These are phyloP conservation scores for Astragalus glycyphyllos DNA, from an alignment of 306 rosid genomes.

Conservation along the genomic window DNA sequence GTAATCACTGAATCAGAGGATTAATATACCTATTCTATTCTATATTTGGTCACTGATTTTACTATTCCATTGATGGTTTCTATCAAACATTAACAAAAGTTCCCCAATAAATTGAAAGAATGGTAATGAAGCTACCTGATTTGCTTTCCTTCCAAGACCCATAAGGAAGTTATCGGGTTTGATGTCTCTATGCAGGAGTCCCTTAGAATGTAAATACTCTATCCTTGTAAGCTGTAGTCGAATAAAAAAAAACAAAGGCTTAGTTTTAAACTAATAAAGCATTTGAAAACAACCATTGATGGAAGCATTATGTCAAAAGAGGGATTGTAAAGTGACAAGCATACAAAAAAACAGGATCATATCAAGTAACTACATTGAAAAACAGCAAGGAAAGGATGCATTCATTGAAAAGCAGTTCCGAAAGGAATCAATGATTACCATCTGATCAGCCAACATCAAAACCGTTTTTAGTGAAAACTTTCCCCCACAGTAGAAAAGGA, in stretches of 20 bases:
- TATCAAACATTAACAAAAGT: neutral
- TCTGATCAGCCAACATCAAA: slow-evolving; percentile 88
- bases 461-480: slow-evolving; percentile 85
- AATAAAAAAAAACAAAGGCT: slow-evolving; percentile 23
- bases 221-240: slow-evolving; percentile 57
- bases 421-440: slow-evolving; percentile 58
- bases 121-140: slow-evolving; percentile 59
- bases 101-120: slow-evolving; percentile 11
- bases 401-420: neutral
- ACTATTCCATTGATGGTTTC: too few species aligned
- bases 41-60: too few species aligned
- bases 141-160: slow-evolving; percentile 97
- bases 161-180: slow-evolving; percentile 95
- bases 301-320: neutral
- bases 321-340: slow-evolving; percentile 17
- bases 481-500: slow-evolving; percentile 75
- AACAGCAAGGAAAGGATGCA: neutral
- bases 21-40: too few species aligned
- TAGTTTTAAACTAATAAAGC: neutral
- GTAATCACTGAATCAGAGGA: too few species aligned
- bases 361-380: neutral
- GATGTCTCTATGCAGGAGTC: slow-evolving; percentile 89
- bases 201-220: slow-evolving; percentile 69
- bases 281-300: neutral
- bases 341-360: neutral